phyloP scores from a whole-genome alignment of 768 basidiomycete genomes.

The Flagelloscypha sp. region DNA sequence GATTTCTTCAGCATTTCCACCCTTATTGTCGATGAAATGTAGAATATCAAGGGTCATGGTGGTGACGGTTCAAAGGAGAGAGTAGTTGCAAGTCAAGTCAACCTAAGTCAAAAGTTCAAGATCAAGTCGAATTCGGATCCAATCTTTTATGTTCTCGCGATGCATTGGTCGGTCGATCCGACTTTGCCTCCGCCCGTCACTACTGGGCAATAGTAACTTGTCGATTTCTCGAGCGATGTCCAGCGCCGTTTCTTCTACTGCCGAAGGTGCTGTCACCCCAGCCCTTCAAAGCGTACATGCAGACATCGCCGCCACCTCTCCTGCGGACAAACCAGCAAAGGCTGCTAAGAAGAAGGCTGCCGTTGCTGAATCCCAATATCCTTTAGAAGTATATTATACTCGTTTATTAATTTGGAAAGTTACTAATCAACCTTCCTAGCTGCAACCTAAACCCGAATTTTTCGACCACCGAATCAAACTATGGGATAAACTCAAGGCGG shows the following conservation, averaged over 20 bases:
- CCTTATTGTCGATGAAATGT: slow-evolving; percentile 78
- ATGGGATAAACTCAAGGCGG: slow-evolving; percentile 78
- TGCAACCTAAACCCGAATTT: slow-evolving; percentile 78
- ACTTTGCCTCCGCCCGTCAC: too few species aligned
- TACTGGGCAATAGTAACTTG: too few species aligned
- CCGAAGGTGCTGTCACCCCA: too few species aligned
- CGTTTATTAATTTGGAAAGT: background rate
- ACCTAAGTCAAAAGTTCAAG: too few species aligned
- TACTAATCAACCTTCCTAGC: slow-evolving; percentile 28
- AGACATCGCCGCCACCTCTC: slow-evolving; percentile 3
- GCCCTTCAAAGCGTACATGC: slow-evolving; percentile 37
- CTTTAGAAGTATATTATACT: slow-evolving; percentile 5
- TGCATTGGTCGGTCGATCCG: too few species aligned
- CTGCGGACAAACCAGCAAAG: slow-evolving; percentile 1
- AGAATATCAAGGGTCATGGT: slow-evolving; percentile 78
- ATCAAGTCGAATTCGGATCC: too few species aligned
- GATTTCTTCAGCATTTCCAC: slow-evolving; percentile 87
- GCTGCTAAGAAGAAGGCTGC: slow-evolving; percentile 4
- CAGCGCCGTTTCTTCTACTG: too few species aligned
- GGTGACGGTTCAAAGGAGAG: too few species aligned
- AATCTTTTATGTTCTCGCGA: too few species aligned
- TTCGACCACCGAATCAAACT: slow-evolving; percentile 86
- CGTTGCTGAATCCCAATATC: slow-evolving; percentile 4
- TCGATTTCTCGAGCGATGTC: too few species aligned
- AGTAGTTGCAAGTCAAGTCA: too few species aligned